Base-by-base conservation (phyloP, 768 basidiomycete species). In the Suillus occidentalis region DNA sequence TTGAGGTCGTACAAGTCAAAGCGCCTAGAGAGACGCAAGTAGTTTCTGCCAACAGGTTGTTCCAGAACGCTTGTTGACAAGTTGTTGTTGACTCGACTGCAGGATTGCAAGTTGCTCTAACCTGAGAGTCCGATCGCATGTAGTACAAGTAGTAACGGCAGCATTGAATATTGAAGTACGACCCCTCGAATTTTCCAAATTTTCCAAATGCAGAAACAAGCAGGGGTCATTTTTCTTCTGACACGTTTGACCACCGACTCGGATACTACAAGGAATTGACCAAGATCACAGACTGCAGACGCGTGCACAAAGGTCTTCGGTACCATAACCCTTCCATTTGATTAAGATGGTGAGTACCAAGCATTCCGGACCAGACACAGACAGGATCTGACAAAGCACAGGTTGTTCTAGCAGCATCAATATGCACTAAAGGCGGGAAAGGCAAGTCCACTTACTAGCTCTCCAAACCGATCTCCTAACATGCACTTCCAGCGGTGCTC, bases 351-450 rank as follows among this genome's bases (percentile, higher is more conserved):
- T 59, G 58, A 59, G 58, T 25, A 39, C 10, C 16, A 49, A 34
- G 0, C 18, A 42, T 42, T 28, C 16, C 3, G 6, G 58, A 42
- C 6, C 2, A 59, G 40, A 31, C 40, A 13, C 18, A 20, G 28
- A 42, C 25, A 13, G 40, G 39, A 59, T 36, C 53, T 13, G 39
- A 65, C 47, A 31, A 43, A 34, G 9, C 2, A 28, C 66, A 96
- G 95, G 94, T 96, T 69, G 94, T 97, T 64, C 83, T 97, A 69
- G 95, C 95, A 70, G 92, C 95, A 37, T 95, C 93, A 68, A 94
- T 97, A 86, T 95, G 94, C 77, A 95, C 94, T 58, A 95, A 95
- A 78, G 91, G 88, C 73, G 95, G 95, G 14, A 95, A 96, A 84
- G 89, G 94, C 92, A 68, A 68, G 85, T 78, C 58, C 42, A 36